phyloP scores from a whole-genome alignment of 2,329 filamentous ascomycete species.

The Colletotrichum scovillei region DNA sequence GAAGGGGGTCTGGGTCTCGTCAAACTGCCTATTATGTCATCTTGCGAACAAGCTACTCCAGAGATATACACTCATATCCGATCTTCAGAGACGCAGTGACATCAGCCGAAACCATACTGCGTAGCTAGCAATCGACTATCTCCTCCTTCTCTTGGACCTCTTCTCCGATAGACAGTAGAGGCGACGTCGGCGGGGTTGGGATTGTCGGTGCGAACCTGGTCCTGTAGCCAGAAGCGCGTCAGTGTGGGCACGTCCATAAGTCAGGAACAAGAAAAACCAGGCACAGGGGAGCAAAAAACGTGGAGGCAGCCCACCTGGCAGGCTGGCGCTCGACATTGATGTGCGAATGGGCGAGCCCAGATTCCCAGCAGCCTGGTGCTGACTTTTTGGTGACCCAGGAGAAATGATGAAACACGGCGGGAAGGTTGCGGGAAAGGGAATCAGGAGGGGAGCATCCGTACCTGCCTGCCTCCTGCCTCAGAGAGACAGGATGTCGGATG shows the following conservation, averaged over 20 bases:
- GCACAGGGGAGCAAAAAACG: conserved; percentile 17
- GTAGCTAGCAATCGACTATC: background rate
- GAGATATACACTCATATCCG: conserved; percentile 1
- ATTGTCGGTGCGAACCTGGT: conserved; percentile 5
- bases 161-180: background rate
- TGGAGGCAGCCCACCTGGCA: conserved; percentile 24
- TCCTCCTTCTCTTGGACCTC: background rate
- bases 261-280: conserved; percentile 13
- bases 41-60: background rate
- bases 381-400: conserved; percentile 17
- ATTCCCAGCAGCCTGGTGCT: conserved; percentile 27
- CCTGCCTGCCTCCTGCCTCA: background rate
- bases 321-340: conserved; percentile 13
- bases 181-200: conserved; percentile 1
- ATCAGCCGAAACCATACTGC: conserved; percentile 16
- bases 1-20: background rate
- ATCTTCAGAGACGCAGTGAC: conserved; percentile 6
- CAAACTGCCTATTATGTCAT: conserved; percentile 19
- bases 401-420: conserved; percentile 32
- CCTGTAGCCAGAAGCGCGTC: conserved; percentile 21
- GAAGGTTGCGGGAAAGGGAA: conserved; percentile 14
- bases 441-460: background rate
- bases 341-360: conserved; percentile 8
- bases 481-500: conserved; percentile 28
- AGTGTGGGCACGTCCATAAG: conserved; percentile 16